These are phyloP conservation scores for Diaporthe nobilis DNA, from an alignment of 2,329 filamentous ascomycete genomes.

Conservation along the genomic window DNA sequence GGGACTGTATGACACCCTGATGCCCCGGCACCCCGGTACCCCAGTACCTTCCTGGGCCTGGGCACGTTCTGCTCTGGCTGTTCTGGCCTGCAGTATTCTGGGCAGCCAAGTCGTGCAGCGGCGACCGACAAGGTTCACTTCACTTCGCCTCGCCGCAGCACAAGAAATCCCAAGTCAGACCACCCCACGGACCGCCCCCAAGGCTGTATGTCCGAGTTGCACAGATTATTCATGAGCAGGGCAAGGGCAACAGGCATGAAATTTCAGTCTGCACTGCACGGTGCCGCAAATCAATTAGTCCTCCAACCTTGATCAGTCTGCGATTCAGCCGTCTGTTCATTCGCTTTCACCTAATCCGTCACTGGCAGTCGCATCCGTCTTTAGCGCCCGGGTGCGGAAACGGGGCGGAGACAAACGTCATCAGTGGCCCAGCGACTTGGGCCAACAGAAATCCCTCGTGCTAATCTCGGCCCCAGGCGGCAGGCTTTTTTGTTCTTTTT, in stretches of 20 bases:
- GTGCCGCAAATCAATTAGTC: neutral
- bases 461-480: constrained; percentile 27
- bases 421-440: constrained; percentile 29
- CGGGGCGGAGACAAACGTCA: constrained; percentile 29
- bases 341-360: constrained; percentile 20
- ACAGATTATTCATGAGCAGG: constrained; percentile 20
- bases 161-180: constrained; percentile 27
- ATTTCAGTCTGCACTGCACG: constrained; percentile 10
- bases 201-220: neutral
- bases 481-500: neutral
- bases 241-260: neutral
- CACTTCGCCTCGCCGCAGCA: constrained; percentile 24
- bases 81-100: neutral
- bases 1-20: neutral
- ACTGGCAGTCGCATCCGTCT: constrained; percentile 29
- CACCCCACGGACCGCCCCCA: constrained; percentile 25
- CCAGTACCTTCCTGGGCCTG: constrained; percentile 4
- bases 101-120: constrained; percentile 21
- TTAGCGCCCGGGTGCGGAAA: constrained; percentile 22
- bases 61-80: neutral
- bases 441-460: constrained; percentile 26
- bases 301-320: neutral
- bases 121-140: constrained; percentile 26
- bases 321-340: neutral
- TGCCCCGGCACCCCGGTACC: neutral